phyloP scores from a whole-genome alignment of 1,284 basidiomycete species.

The Austroboletus niveus region DNA sequence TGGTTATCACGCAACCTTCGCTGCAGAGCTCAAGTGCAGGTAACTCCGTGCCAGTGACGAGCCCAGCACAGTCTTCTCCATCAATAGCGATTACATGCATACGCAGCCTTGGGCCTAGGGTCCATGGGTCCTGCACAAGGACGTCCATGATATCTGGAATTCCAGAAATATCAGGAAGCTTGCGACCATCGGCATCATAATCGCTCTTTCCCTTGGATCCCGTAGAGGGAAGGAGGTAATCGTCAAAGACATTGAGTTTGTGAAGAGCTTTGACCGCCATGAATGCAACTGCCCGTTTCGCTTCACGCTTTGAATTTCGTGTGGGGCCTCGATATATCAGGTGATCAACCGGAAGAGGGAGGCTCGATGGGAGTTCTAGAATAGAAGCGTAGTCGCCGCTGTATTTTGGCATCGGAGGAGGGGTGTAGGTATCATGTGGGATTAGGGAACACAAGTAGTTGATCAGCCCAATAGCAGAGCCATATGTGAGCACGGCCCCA shows the following conservation, averaged over 20 bases:
- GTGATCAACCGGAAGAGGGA: constrained; percentile 57
- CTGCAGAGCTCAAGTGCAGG: constrained; percentile 44
- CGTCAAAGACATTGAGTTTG: constrained; percentile 71
- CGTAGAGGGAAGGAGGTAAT: constrained; percentile 67
- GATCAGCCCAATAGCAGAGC: constrained; percentile 66
- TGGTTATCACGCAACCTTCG: constrained; percentile 36
- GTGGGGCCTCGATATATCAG: constrained; percentile 56
- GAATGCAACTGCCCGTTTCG: constrained; percentile 78
- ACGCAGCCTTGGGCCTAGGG: constrained; percentile 52
- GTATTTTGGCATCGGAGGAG: constrained; percentile 57
- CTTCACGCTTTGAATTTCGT: constrained; percentile 70
- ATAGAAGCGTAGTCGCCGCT: constrained; percentile 54
- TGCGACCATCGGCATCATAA: constrained; percentile 51
- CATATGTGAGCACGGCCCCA: constrained; percentile 75
- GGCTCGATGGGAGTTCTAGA: constrained; percentile 63
- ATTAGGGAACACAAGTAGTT: constrained; percentile 73
- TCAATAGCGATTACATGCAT: constrained; percentile 58
- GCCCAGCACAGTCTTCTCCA: constrained; percentile 47
- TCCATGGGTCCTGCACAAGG: constrained; percentile 63
- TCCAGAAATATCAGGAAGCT: constrained; percentile 40
- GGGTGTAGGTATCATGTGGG: constrained; percentile 68
- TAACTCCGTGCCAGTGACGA: constrained; percentile 61
- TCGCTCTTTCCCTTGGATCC: constrained; percentile 43
- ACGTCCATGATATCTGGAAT: constrained; percentile 57
- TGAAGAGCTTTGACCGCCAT: constrained; percentile 67